These are phyloP conservation scores for Rhazya stricta DNA, from an alignment of 257 asterid genomes.

Conservation along the genomic window DNA sequence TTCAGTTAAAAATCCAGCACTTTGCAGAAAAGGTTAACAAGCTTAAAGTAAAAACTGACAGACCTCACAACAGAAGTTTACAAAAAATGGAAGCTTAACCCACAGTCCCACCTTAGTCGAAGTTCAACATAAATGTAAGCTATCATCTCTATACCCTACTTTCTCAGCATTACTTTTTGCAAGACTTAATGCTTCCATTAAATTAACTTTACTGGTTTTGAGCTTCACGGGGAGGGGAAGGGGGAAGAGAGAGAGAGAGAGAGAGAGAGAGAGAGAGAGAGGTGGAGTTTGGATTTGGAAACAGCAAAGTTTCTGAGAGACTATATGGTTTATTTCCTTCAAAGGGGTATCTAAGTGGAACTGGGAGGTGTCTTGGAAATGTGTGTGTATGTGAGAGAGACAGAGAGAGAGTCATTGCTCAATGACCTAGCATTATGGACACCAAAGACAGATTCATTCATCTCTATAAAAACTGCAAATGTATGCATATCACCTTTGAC, in stretches of 20 bases:
- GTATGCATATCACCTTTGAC: conserved; percentile 46
- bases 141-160: background rate
- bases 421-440: background rate
- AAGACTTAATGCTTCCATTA: background rate
- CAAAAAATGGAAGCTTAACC: background rate
- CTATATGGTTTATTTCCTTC: background rate
- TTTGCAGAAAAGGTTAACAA: background rate
- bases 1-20: background rate
- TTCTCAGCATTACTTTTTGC: too few relatives aligned
- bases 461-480: background rate
- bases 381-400: background rate
- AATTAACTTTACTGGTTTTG: background rate
- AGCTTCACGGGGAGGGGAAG: background rate
- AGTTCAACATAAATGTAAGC: background rate
- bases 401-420: background rate
- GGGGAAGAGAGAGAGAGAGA: too few relatives aligned
- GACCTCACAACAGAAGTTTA: background rate
- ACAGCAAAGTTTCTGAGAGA: background rate
- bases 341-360: background rate
- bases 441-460: background rate
- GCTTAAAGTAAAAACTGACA: background rate
- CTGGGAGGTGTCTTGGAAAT: background rate
- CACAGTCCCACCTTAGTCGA: background rate
- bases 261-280: background rate
- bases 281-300: background rate